Evolutionary conservation across 1,139 yeast species (phyloP), one percentile per base, ranked within the genome.

Genomic region (Geotrichum armillariae): DNA sequence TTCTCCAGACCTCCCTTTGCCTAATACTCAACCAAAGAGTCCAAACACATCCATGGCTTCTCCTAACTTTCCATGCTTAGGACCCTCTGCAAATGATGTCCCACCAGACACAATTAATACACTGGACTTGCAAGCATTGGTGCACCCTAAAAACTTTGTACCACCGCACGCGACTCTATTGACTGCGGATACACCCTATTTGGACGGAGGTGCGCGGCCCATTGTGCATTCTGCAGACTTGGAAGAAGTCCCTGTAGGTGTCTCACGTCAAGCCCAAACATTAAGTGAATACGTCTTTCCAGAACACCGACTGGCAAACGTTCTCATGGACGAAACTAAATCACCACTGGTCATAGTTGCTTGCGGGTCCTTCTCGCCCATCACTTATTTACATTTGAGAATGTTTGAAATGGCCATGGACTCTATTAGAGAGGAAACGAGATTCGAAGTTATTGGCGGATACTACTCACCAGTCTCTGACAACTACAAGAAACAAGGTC

Each of bases 401-500:
- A 93, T 93, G 98, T 93, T 93, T 70, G 99, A 93, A 70, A 93
- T 93, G 96, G 99, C 99, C 0, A 72, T 93, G 61, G 99, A 93
- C 68, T 83, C 95, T n/a, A 86, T 94, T 46, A 75, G 87, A 43
- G 99, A 93, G 66, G 93, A 85, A 58, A 93, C 98, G 1, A 72
- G 94, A 59, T 91, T 90, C 62, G 99, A 94, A 68, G 96, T 93
- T 32, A 79, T 93, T 61, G 99, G 97, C 16, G 99, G 99, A 1
- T 93, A 84, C 72, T 94, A 88, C 69, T 86, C 96, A n/a, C 99
- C 99, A 0, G 99, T 93, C 8, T 82, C 91, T 49, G 96, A 93
- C 60, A 90, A 90, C 67, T 93, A 93, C 71, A 83, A 85, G 66
- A 94, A 93, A 67, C 90, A 89, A 46, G 99, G 99, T 0, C 74